These are phyloP conservation scores for Aspergillus sp. DNA, from an alignment of 2,329 filamentous ascomycete genomes.

Conservation along the genomic window DNA sequence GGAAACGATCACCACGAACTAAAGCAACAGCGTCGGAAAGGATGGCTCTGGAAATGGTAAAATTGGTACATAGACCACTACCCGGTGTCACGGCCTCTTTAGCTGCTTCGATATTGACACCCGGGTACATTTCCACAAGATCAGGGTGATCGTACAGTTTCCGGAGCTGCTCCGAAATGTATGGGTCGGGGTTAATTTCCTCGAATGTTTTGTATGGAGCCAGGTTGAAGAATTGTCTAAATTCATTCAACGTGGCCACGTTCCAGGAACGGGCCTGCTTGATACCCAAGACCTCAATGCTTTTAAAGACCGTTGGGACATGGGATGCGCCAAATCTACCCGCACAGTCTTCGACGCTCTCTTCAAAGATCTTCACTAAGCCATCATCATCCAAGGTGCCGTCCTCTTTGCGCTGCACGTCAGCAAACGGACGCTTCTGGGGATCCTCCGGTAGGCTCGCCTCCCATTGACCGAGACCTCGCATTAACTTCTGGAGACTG, in stretches of 20 bases:
- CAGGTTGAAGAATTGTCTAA: conserved; percentile 48
- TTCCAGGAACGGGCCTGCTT: conserved; percentile 57
- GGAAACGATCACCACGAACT: conserved; percentile 42
- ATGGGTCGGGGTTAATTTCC: conserved; percentile 47
- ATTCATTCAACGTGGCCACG: conserved; percentile 54
- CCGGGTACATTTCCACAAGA: conserved; percentile 52
- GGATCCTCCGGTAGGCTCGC: conserved; percentile 39
- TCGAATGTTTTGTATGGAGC: conserved; percentile 45
- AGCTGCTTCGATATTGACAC: conserved; percentile 50
- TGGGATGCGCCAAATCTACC: conserved; percentile 55
- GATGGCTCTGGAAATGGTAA: conserved; percentile 37
- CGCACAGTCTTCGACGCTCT: conserved; percentile 55
- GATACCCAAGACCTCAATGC: conserved; percentile 58
- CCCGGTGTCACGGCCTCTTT: conserved; percentile 47
- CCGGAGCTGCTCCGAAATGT: conserved; percentile 39
- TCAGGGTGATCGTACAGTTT: conserved; percentile 48
- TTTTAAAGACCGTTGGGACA: conserved; percentile 52
- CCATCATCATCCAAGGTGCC: conserved; percentile 53
- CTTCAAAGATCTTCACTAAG: conserved; percentile 50
- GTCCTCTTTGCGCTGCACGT: conserved; percentile 42
- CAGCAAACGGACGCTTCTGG: conserved; percentile 44
- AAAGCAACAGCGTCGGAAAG: conserved; percentile 43
- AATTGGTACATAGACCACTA: conserved; percentile 46
- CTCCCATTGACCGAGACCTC: conserved; percentile 37
- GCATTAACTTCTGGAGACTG: conserved; percentile 33